Base-by-base conservation (phyloP, 164 flowering plant genomes). In the Echeveria elegans region DNA sequence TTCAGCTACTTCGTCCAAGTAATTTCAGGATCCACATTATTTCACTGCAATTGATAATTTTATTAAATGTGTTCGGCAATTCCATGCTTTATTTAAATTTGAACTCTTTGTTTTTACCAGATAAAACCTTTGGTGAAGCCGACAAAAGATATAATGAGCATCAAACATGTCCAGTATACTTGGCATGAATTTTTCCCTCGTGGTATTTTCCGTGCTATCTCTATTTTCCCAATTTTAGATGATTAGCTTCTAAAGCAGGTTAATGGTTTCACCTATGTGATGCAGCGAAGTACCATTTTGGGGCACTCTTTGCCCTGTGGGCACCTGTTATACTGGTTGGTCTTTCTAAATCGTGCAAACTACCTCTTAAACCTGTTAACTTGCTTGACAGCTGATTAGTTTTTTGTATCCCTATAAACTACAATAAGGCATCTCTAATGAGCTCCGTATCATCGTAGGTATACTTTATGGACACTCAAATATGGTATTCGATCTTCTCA, bases 181-280 rank as follows among this genome's bases (percentile, higher is more conserved):
- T 95, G 99, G 99, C 99, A 95, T 82, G 99, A 92, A 70, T 83
- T 95, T 72, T 95, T 92, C 72, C 99, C 98, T 0, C 31, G 79
- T 37, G 97, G 98, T 92, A 87, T 62, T 50, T 65, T 47, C 34
- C 16, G 63, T 29, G 58, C 45, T 23, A 15, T 56, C n/a, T 29
- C 61, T 26, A 52, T 47, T 63, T 67, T 67, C 26, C 29, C n/a
- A 18, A 65, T 21, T 64, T 68, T 63, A 66, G 30, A 30, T 15
- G 37, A 29, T 15, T 23, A 48, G 32, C 68, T 66, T 26, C 29
- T 18, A 24, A 64, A 36, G 48, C 16, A 15, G 69, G 64, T 66
- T 77, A 52, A 47, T 32, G 8, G 48, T 68, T 66, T 16, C 75
- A 56, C 12, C 43, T 66, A 63, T 5, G 74, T 30, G 58, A 52